These are phyloP conservation scores for Reutealis trisperma DNA, from an alignment of 345 rosid genomes.

Conservation along the genomic window DNA sequence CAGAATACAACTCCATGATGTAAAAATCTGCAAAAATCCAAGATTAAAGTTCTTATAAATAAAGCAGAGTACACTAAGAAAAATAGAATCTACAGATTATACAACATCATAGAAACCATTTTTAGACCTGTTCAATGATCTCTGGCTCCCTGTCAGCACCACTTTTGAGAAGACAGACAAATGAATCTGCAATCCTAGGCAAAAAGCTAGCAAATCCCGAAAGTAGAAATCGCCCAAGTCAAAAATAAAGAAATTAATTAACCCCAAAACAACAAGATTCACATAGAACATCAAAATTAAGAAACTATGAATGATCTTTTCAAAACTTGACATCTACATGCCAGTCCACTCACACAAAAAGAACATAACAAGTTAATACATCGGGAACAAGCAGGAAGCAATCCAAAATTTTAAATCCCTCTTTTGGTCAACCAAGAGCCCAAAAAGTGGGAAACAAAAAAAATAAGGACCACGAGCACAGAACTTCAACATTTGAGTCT, in stretches of 20 bases:
- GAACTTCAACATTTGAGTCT: not conserved
- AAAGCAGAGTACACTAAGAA: not conserved
- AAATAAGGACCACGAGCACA: not conserved
- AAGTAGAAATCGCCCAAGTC: slow-evolving; percentile 1
- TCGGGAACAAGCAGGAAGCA: not conserved
- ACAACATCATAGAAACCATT: slow-evolving; percentile 7
- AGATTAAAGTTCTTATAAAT: not conserved
- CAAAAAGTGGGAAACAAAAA: not conserved
- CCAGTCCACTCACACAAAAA: not conserved
- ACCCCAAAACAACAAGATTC: not conserved
- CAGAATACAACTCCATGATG: slow-evolving; percentile 68
- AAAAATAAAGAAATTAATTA: not conserved
- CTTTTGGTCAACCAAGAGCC: not conserved
- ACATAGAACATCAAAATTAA: not conserved
- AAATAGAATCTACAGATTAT: not conserved
- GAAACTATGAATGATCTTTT: not conserved
- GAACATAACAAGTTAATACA: not conserved
- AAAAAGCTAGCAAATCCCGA: slow-evolving; percentile 54
- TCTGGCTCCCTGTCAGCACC: slow-evolving; percentile 92
- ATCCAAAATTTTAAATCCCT: not conserved
- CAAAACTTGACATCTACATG: not conserved
- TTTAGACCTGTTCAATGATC: slow-evolving; percentile 79
- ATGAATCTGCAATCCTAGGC: slow-evolving; percentile 58
- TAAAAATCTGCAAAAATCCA: slow-evolving; percentile 61
- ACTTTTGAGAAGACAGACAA: slow-evolving; percentile 58